Evolutionary conservation across 1,139 yeast genomes (phyloP).

Genomic region (Zygoascus hellenicus): DNA sequence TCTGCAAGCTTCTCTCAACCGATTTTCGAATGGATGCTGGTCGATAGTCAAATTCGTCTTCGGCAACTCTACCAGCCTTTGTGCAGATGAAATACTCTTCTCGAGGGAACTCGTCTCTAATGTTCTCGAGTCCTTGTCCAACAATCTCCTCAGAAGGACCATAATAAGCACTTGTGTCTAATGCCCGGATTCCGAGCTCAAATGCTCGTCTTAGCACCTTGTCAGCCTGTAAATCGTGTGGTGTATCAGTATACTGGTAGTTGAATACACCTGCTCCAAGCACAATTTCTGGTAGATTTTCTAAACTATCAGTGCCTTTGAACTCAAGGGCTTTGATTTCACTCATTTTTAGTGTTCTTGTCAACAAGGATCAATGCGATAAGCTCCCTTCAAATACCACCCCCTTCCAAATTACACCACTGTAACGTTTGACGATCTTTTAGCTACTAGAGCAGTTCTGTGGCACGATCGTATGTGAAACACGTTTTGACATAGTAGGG

Average conservation of each 20-base stretch:
- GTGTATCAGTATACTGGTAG: constrained; percentile 65
- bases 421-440: too few species aligned
- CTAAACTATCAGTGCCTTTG: constrained; percentile 11
- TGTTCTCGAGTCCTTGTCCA: constrained; percentile 55
- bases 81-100: constrained; percentile 69
- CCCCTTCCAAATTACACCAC: too few species aligned
- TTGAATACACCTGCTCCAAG: constrained; percentile 87
- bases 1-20: constrained; percentile 56
- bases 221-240: constrained; percentile 50
- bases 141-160: constrained; percentile 78
- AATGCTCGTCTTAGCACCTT: constrained; percentile 59
- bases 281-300: constrained; percentile 49
- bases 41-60: constrained; percentile 70
- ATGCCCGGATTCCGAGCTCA: constrained; percentile 60
- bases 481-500: too few species aligned
- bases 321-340: constrained; percentile 4
- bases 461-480: too few species aligned
- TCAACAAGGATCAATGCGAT: too few species aligned
- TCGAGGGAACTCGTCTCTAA: constrained; percentile 47
- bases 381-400: too few species aligned
- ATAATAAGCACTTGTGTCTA: constrained; percentile 90
- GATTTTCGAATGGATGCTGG: constrained; percentile 54
- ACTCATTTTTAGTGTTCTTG: not conserved
- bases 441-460: too few species aligned
- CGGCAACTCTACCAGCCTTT: constrained; percentile 72